phyloP scores from a whole-genome alignment of 2,329 filamentous ascomycete genomes.

The Monilinia fructicola region DNA sequence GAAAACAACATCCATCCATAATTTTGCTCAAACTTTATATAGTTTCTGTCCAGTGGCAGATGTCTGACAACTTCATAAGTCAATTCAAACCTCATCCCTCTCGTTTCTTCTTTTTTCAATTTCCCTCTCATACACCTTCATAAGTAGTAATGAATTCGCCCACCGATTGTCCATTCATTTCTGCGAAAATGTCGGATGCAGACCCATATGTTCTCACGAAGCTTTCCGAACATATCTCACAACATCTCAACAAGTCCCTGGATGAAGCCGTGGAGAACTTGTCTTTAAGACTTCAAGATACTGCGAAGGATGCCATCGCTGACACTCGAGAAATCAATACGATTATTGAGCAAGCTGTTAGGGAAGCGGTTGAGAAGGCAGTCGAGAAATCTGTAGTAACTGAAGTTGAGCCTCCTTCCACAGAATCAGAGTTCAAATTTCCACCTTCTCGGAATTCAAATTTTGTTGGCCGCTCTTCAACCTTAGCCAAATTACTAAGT shows the following conservation, averaged over 20 bases:
- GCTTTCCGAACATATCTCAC: constrained; percentile 22
- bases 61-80: constrained; percentile 7
- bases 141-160: constrained; percentile 8
- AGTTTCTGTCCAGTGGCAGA: constrained; percentile 19
- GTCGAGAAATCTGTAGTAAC: constrained; percentile 16
- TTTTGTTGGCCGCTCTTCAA: constrained; percentile 31
- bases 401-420: constrained; percentile 14
- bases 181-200: constrained; percentile 21
- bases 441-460: constrained; percentile 31
- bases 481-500: constrained; percentile 30
- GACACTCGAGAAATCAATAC: constrained; percentile 22
- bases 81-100: constrained; percentile 10
- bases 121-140: background rate
- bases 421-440: constrained; percentile 27
- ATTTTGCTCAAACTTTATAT: constrained; percentile 13
- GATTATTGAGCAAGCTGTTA: constrained; percentile 14
- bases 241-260: constrained; percentile 19
- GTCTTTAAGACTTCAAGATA: constrained; percentile 20
- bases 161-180: constrained; percentile 19
- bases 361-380: constrained; percentile 21
- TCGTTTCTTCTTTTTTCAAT: background rate
- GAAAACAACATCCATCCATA: constrained; percentile 6
- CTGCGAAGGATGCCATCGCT: constrained; percentile 19
- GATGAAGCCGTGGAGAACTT: constrained; percentile 20
- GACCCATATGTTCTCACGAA: constrained; percentile 21